Percentiles rank a stretch among this genome's conserved stretches.
These are phyloP conservation scores for Populus hybrid DNA, from an alignment of 441 rosid species.

Conservation along the genomic window DNA sequence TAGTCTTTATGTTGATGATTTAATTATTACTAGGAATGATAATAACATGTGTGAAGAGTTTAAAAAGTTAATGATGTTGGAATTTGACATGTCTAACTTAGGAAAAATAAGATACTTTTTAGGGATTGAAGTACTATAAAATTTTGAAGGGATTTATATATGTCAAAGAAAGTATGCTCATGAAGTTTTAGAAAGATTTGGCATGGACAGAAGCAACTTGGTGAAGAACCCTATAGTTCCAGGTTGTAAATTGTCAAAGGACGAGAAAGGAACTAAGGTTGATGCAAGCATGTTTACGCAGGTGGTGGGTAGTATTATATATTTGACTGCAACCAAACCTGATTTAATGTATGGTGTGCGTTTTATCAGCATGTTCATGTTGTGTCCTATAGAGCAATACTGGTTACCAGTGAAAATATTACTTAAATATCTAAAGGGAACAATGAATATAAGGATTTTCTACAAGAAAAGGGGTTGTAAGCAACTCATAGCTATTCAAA, in stretches of 20 bases:
- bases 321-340: neutral
- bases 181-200: neutral
- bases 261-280: neutral
- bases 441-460: neutral
- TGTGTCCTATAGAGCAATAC: neutral
- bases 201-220: neutral
- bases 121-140: neutral
- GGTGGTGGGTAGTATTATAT: neutral
- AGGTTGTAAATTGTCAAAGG: neutral
- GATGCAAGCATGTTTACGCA: neutral
- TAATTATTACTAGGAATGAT: neutral
- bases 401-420: neutral
- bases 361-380: neutral
- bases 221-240: neutral
- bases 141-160: neutral
- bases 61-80: neutral
- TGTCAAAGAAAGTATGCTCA: neutral
- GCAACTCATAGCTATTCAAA: neutral
- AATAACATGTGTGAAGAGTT: neutral
- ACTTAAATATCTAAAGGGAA: neutral
- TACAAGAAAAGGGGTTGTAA: neutral
- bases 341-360: neutral
- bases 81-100: neutral
- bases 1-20: neutral
- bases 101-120: neutral